A percentile compares a stretch with the other conserved stretches of the same genome.
Conservation (phyloP, 169 alveolate genomes). For the Perkinsus chesapeaki region DNA sequence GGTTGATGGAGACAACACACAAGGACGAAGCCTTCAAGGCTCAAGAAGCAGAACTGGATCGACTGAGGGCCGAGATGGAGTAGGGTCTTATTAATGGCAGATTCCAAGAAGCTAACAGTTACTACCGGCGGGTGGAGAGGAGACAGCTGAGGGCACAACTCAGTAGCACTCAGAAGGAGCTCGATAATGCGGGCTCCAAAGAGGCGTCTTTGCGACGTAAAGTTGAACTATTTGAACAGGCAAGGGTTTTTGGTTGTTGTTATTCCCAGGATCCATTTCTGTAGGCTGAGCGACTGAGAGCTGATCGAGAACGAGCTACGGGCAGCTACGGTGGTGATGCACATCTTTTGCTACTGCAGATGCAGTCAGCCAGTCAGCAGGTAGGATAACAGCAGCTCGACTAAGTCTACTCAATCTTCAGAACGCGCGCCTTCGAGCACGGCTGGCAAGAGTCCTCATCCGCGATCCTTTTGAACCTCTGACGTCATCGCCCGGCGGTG, state of each 20-base stretch:
- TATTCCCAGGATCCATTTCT: background rate
- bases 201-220: background rate
- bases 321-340: background rate
- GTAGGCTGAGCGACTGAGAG: background rate
- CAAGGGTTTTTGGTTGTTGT: background rate
- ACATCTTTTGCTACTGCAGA: background rate
- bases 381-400: background rate
- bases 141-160: background rate
- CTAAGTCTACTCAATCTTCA: background rate
- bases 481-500: no score
- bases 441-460: background rate
- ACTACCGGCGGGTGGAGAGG: background rate
- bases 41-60: background rate
- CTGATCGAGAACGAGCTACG: background rate
- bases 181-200: background rate
- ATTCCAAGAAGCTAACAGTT: background rate
- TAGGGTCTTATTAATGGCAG: background rate
- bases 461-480: background rate
- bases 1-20: background rate
- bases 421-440: background rate
- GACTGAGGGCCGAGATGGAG: background rate
- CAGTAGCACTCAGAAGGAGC: background rate
- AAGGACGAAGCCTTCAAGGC: background rate
- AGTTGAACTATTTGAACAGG: background rate
- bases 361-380: background rate